Evolutionary conservation across 1,284 basidiomycete species (phyloP).

Genomic region (Caloboletus inedulis): DNA sequence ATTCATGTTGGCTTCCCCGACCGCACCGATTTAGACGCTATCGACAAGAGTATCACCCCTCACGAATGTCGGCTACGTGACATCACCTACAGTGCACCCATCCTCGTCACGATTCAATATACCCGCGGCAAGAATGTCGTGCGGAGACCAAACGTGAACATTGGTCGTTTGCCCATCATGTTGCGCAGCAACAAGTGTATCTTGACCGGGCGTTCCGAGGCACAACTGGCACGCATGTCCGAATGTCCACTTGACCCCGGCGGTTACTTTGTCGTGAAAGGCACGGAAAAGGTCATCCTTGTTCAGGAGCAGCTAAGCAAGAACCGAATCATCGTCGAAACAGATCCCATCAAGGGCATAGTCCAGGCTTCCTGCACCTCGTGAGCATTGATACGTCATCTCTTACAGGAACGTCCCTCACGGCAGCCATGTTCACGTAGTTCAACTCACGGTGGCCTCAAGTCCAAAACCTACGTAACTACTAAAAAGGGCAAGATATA

Average conservation of each 20-base stretch:
- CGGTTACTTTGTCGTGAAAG: slow-evolving; percentile 98
- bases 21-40: slow-evolving; percentile 78
- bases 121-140: slow-evolving; percentile 91
- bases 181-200: slow-evolving; percentile 93
- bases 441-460: slow-evolving; percentile 95
- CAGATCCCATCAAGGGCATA: slow-evolving; percentile 84
- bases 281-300: slow-evolving; percentile 99
- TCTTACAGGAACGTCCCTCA: slow-evolving; percentile 11
- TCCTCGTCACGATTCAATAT: slow-evolving; percentile 95
- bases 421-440: slow-evolving; percentile 38
- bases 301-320: slow-evolving; percentile 99
- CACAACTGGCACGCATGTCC: slow-evolving; percentile 85
- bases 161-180: slow-evolving; percentile 97
- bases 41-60: slow-evolving; percentile 87
- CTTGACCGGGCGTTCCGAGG: slow-evolving; percentile 74
- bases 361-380: slow-evolving; percentile 98
- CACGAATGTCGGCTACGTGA: slow-evolving; percentile 98
- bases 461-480: slow-evolving; percentile 97
- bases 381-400: slow-evolving; percentile 44
- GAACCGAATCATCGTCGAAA: slow-evolving; percentile 99
- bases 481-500: slow-evolving; percentile 95
- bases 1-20: slow-evolving; percentile 92
- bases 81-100: slow-evolving; percentile 92
- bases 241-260: slow-evolving; percentile 99
- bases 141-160: slow-evolving; percentile 78